Percentiles rank a stretch among this genome's conserved stretches.
These are phyloP conservation scores for Lepidium africanum DNA, from an alignment of 345 rosid genomes.

Conservation along the genomic window DNA sequence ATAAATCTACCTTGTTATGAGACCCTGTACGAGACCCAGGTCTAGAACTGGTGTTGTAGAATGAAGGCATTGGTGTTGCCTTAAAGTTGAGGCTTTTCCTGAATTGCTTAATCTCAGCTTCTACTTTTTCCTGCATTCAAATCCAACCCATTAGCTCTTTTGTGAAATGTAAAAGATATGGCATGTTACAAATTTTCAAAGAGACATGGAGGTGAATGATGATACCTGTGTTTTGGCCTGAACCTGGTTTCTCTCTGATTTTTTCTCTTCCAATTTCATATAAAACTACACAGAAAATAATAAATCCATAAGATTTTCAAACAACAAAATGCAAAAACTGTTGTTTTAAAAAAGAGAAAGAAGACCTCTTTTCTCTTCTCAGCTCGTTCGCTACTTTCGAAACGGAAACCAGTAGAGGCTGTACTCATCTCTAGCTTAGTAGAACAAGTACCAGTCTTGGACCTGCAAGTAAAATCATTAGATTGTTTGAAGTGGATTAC, in stretches of 20 bases:
- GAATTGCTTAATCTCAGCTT: slow-evolving; percentile 57
- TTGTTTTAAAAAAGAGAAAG: background rate
- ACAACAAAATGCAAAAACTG: background rate
- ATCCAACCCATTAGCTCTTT: background rate
- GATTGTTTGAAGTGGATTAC: background rate
- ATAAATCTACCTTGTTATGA: slow-evolving; percentile 43
- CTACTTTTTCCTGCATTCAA: slow-evolving; percentile 47
- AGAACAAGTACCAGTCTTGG: slow-evolving; percentile 30
- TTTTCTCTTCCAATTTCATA: slow-evolving; percentile 67
- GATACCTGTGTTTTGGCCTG: slow-evolving; percentile 64
- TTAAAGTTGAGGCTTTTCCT: slow-evolving; percentile 78
- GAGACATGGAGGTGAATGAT: background rate
- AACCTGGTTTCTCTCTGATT: slow-evolving; percentile 55
- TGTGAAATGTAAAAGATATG: background rate
- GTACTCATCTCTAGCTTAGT: slow-evolving; percentile 40
- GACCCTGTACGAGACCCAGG: slow-evolving; percentile 29
- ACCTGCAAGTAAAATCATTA: slow-evolving; percentile 30
- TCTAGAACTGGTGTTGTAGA: slow-evolving; percentile 37
- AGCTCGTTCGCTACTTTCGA: slow-evolving; percentile 66
- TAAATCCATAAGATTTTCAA: background rate
- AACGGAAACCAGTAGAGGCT: slow-evolving; percentile 36
- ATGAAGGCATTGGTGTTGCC: slow-evolving; percentile 88
- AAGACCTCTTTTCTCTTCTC: slow-evolving; percentile 75
- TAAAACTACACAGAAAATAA: slow-evolving; percentile 36
- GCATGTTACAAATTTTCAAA: background rate